These are phyloP conservation scores for Leishmania aethiopica DNA, from an alignment of 208 protist species.

Conservation along the genomic window DNA sequence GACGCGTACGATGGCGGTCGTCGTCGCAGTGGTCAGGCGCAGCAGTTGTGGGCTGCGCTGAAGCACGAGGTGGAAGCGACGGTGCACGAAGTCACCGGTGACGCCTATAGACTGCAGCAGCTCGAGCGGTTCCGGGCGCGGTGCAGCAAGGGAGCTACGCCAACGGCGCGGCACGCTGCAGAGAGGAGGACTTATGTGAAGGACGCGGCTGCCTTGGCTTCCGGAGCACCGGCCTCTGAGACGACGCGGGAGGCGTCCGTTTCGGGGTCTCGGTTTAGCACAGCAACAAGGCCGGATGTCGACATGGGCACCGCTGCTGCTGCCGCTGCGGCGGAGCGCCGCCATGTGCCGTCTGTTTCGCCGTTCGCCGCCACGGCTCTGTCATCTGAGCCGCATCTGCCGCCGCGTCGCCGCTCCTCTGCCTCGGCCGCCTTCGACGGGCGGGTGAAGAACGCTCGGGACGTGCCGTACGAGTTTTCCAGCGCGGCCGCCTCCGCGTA, in stretches of 20 bases:
- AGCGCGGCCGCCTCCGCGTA: constrained; percentile 78
- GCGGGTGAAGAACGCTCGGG: constrained; percentile 26
- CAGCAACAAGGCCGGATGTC: not conserved
- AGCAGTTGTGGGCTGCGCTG: constrained; percentile 57
- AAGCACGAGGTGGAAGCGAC: constrained; percentile 70
- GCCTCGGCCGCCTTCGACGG: constrained; percentile 23
- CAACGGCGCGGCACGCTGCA: not conserved
- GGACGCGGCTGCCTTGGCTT: not conserved
- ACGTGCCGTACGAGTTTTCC: constrained; percentile 75
- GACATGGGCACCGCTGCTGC: not conserved
- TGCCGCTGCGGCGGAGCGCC: not conserved
- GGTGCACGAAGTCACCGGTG: constrained; percentile 56
- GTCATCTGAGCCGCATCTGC: constrained; percentile 3
- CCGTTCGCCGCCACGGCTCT: not conserved
- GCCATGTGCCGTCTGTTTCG: not conserved
- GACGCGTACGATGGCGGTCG: not conserved
- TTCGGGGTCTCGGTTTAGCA: not conserved
- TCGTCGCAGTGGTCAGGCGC: constrained; percentile 31
- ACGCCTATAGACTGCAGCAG: constrained; percentile 76
- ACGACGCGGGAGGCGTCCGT: not conserved
- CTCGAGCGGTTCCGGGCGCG: constrained; percentile 55
- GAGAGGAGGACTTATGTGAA: not conserved
- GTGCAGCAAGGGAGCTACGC: constrained; percentile 4
- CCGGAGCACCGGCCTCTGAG: not conserved
- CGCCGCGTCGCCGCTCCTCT: constrained; percentile 9